These are phyloP conservation scores for Coffea eugenioides DNA, from an alignment of 257 asterid genomes.

Conservation along the genomic window DNA sequence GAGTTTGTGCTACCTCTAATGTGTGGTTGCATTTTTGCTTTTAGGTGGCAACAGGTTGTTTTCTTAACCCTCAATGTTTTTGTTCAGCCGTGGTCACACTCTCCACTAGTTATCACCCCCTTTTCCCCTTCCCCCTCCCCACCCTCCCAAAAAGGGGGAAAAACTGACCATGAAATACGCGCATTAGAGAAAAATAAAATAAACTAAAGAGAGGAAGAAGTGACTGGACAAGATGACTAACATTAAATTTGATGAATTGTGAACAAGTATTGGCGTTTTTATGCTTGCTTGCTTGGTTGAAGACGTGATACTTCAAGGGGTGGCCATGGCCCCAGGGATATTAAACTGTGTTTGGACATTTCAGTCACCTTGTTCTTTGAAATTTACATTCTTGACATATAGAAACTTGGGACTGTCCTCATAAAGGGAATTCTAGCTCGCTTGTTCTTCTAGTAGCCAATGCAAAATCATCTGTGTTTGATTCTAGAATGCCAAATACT, in stretches of 20 bases:
- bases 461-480: background rate
- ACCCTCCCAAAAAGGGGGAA: no score
- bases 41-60: background rate
- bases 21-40: background rate
- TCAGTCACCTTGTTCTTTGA: background rate
- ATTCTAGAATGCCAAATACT: background rate
- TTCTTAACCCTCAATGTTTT: background rate
- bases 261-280: background rate
- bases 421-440: background rate
- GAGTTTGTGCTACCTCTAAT: constrained; percentile 10
- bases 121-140: background rate
- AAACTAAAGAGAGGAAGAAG: background rate
- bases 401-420: background rate
- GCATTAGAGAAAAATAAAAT: no score
- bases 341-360: background rate
- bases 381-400: background rate
- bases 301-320: no score
- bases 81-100: background rate
- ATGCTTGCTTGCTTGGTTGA: background rate
- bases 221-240: background rate
- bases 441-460: background rate
- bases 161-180: no score
- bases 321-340: background rate
- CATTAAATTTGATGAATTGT: background rate
- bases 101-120: background rate